Evolutionary conservation across 257 asterid species (phyloP), one percentile per base, ranked within the genome.

Genomic region (Catharanthus roseus): DNA sequence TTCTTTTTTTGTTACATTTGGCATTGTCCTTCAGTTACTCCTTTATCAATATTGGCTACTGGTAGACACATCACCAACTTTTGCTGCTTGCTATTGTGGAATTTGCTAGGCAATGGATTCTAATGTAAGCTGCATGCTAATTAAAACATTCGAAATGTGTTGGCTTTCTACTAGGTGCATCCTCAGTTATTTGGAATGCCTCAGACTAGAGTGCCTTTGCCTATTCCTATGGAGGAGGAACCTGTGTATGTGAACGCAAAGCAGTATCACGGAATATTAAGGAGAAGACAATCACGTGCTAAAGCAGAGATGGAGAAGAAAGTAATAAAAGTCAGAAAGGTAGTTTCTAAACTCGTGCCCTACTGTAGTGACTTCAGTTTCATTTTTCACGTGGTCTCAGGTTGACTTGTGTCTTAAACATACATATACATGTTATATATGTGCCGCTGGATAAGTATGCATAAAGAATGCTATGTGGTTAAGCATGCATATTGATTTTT

Each of bases 181-280:
- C 89, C 89, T 70, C 87, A 85, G 73, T 70, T 86, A 77, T 70
- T 83, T 57, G 91, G 95, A 74, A 75, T 81, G 73, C 87, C 84
- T 74, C 89, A 85, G 57, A 78, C 84, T 56, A 84, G 95, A 82
- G 86, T 88, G 93, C 93, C 95, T 49, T 83, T 90, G 84, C 95
- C 89, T 74, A 84, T 86, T 73, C 87, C 82, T 66, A 86, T 86
- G 95, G 93, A 90, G 82, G 96, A 88, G 75, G 96, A 86, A 70
- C 96, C 96, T 57, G 93, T 90, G 41, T 90, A 81, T 65, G 95
- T 90, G 79, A 88, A 88, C 74, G 93, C 96, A 26, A 90, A 90
- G 76, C 96, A 90, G 76, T 90, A 90, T 68, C 89, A 85, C 71
- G 95, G 93, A 56, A 90, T 90, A 72, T 74, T 90, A 71, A 86